Evolutionary conservation across 2,329 filamentous ascomycete genomes (phyloP), one percentile per base, ranked within the genome.

Genomic region (Orbilia quercus): DNA sequence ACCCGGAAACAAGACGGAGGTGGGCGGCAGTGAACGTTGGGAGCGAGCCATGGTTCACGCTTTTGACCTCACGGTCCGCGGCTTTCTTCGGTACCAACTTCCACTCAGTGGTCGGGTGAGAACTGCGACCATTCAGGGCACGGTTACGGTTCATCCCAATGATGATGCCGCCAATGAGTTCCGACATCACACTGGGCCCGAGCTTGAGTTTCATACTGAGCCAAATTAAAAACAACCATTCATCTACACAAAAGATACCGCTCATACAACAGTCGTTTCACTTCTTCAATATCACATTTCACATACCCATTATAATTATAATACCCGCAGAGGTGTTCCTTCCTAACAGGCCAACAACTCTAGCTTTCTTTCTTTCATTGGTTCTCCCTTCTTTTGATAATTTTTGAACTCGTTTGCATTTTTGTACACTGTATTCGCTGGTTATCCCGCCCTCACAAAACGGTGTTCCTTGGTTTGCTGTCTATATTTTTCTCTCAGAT

Each of bases 41-140:
- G 92, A 96, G 79, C 87, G 88, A 71, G 93, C 98, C 50, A 84
- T 97, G 55, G 88, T 96, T 76, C 91, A 97, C 80, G 91, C 94
- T 47, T 99, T 98, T 77, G 92, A 97, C 76, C 85, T 99, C 53
- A 94, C 98, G 73, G 87, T 99, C 44, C 89, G 95, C 77, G 95
- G 95, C 20, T 90, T 95, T 12, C 84, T 99, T 76, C 92, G 93
- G 79, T 99, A 99, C 78, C 76, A 76, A 57, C 63, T 78, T 34
- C 77, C 77, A 11, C 57, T 78, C 12, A 78, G 77, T 53, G 77
- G 77, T 20, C 75, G 76, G 58, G 72, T 77, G 47, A 76, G 77
- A 59, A 78, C 77, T 14, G 76, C 77, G 20, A 76, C 76, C n/a
- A 76, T 78, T 9, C 70, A 75, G n/a, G 77, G 74, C 18, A 76